phyloP scores from a whole-genome alignment of 495 filamentous ascomycete genomes.

The Trichoderma erinaceum region DNA sequence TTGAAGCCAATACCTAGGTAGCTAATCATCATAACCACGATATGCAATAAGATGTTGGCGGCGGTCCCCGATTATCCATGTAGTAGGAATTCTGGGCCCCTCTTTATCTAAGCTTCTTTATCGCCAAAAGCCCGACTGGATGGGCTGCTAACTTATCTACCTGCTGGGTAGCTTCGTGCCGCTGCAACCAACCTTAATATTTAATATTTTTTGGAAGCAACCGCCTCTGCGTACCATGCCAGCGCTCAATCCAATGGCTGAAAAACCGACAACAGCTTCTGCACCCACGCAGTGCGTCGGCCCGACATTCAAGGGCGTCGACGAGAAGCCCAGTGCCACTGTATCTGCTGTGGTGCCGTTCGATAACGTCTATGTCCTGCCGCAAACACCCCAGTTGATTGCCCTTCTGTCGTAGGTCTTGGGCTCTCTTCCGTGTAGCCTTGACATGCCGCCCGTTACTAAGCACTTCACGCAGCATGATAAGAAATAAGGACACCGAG shows the following conservation, averaged over 20 bases:
- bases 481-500: constrained; percentile 79
- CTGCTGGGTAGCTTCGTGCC: neutral
- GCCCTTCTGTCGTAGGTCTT: constrained; percentile 85
- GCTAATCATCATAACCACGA: neutral
- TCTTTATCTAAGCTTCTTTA: constrained; percentile 11
- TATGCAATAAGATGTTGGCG: constrained; percentile 7
- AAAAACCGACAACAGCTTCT: neutral
- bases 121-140: constrained; percentile 8
- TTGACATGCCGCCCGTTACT: constrained; percentile 22
- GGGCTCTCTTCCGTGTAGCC: constrained; percentile 21
- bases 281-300: constrained; percentile 15
- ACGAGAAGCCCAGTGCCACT: constrained; percentile 75
- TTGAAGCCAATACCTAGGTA: neutral
- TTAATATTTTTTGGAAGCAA: neutral
- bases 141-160: neutral
- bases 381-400: constrained; percentile 94
- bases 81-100: neutral
- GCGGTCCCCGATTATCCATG: constrained; percentile 3
- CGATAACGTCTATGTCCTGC: constrained; percentile 81
- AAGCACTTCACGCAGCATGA: constrained; percentile 58
- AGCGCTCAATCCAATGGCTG: neutral
- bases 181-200: neutral
- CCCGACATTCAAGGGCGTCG: constrained; percentile 6
- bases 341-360: constrained; percentile 78
- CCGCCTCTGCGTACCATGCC: neutral